Base-by-base conservation (phyloP, 768 basidiomycete species). In the Chalciporus sphaerocephalus region DNA sequence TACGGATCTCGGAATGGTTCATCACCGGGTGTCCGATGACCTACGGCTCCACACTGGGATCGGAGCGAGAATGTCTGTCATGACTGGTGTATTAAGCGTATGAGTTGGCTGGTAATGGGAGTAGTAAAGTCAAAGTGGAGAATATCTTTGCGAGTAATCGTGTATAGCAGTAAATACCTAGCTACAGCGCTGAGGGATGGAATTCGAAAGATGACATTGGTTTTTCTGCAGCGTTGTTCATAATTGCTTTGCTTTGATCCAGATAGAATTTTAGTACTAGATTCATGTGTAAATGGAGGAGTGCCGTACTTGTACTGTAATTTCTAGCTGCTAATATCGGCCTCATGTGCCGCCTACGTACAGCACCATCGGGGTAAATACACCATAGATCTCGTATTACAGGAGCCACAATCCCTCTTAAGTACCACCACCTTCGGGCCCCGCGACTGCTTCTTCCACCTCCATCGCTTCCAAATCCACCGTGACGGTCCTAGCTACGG, bases 1-100 rank as follows among this genome's bases (percentile, higher is more conserved):
- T 27, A 37, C 56, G 28, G 56, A 42, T 21, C 58, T 65, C 11
- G 64, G 64, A 6, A 65, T 65, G 63, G 45, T 53, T 24, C 62
- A 54, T 33, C 55, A 62, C 41, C 34, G 44, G 3, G 28, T 35
- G 12, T 44, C 33, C 10, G 51, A 50, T 22, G 44, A 49, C 23
- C 37, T n/a, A 10, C 52, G 50, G 4, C 24, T 32, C 40, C 27
- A 39, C 23, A 30, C 58, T 41, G 62, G 57, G 4, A 38, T 50
- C 4, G 55, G 40, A 21, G 45, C 60, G 40, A 53, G 42, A 38
- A 54, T 54, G 23, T 57, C 50, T 1, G 27, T 58, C 36, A 64
- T 64, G 58, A 50, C 44, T 18, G 62, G 62, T 30, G 47, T 67
- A 30, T 33, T 64, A 39, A 52, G 52, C 34, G 42, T 61, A 36